Evolutionary conservation across 2,329 filamentous ascomycete genomes (phyloP).

Genomic region (Alternaria atra): DNA sequence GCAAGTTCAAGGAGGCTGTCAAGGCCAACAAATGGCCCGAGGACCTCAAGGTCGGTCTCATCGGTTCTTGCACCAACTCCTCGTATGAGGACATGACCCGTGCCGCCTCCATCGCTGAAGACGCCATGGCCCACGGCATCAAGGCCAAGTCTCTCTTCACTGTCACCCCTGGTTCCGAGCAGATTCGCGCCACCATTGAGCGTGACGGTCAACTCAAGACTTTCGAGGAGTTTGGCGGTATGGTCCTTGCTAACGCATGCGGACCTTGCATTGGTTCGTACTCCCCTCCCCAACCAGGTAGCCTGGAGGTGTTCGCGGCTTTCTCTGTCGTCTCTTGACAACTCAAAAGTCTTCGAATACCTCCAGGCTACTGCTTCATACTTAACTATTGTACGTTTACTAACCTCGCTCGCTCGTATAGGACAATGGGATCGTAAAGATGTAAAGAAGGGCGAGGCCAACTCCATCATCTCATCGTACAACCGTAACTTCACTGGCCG

Average conservation of each 20-base stretch:
- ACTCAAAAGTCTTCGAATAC: too few species aligned
- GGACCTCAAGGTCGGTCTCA: constrained; percentile 94
- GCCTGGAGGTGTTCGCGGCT: background rate
- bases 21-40: constrained; percentile 96
- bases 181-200: constrained; percentile 89
- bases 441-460: constrained; percentile 92
- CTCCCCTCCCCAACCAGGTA: background rate
- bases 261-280: constrained; percentile 66
- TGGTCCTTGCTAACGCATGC: constrained; percentile 95
- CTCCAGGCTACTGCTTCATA: background rate
- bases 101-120: constrained; percentile 87
- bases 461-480: constrained; percentile 98
- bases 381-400: background rate
- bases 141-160: constrained; percentile 95
- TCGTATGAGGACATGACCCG: constrained; percentile 92
- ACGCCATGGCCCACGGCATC: constrained; percentile 89
- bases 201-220: constrained; percentile 89
- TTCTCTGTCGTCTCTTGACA: background rate
- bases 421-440: constrained; percentile 87
- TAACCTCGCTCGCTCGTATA: too few species aligned
- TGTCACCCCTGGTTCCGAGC: constrained; percentile 95
- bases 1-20: constrained; percentile 94
- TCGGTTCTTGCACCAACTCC: constrained; percentile 98
- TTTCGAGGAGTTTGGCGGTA: constrained; percentile 94
- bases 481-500: constrained; percentile 99